Conservation (phyloP, 176 grass and related monocot species). For the Eremochloa ophiuroides region DNA sequence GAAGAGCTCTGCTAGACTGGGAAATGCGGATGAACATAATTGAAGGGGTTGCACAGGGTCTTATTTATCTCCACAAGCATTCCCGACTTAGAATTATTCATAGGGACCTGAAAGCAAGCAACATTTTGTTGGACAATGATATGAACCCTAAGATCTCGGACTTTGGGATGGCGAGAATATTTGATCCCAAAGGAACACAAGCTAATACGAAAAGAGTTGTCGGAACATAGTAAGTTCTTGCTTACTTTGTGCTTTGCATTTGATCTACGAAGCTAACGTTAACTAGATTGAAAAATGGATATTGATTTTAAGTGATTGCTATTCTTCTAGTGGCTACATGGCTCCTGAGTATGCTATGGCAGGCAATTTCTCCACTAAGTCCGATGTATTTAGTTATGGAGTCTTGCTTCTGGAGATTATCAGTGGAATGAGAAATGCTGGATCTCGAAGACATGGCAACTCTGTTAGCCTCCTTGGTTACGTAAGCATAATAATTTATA, state of each 20-base stretch:
- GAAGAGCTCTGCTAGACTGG: slow-evolving; percentile 38
- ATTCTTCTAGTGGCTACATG: slow-evolving; percentile 58
- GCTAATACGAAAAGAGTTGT: slow-evolving; percentile 48
- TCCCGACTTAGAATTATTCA: slow-evolving; percentile 56
- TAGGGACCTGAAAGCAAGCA: slow-evolving; percentile 63
- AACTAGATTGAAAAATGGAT: background rate
- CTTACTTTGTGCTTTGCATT: background rate
- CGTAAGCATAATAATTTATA: slow-evolving; percentile 18
- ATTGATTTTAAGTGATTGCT: background rate
- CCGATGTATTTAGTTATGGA: slow-evolving; percentile 60
- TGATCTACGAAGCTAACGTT: background rate
- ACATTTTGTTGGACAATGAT: slow-evolving; percentile 51
- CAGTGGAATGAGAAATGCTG: slow-evolving; percentile 45
- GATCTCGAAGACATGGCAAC: slow-evolving; percentile 18
- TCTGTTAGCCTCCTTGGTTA: slow-evolving; percentile 48
- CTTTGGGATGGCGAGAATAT: slow-evolving; percentile 63
- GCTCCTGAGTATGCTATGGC: slow-evolving; percentile 58
- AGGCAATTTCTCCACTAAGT: slow-evolving; percentile 48
- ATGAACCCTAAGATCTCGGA: slow-evolving; percentile 77
- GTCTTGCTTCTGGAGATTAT: slow-evolving; percentile 57
- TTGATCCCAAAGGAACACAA: slow-evolving; percentile 43
- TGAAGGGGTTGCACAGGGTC: slow-evolving; percentile 58
- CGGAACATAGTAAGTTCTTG: slow-evolving; percentile 56
- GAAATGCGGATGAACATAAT: slow-evolving; percentile 38
- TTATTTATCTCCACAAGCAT: slow-evolving; percentile 71